Percentiles rank a stretch among this genome's conserved stretches.
Conservation (phyloP, 306 rosid species). For the Quercus gilva region DNA sequence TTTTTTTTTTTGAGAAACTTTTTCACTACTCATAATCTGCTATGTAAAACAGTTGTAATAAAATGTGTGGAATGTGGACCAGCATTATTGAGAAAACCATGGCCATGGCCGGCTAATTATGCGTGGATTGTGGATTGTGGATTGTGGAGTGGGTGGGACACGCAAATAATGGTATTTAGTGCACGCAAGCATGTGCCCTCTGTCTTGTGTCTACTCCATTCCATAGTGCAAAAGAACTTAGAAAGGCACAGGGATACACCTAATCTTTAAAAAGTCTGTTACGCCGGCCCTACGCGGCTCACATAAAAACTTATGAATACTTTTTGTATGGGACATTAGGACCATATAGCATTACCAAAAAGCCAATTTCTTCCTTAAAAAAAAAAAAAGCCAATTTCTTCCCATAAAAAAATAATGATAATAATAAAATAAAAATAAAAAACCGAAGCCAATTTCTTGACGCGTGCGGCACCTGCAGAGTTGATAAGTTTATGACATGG, state of each 20-base stretch:
- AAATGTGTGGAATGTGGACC: no score
- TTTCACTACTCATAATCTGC: accelerated
- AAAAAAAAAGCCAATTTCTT: not conserved
- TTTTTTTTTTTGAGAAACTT: no score
- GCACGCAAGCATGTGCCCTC: conserved; percentile 52
- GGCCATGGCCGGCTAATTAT: conserved; percentile 41
- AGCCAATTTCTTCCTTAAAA: no score
- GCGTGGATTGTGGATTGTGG: conserved; percentile 83
- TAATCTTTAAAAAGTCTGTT: conserved; percentile 4
- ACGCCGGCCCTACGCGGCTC: not conserved
- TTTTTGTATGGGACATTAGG: not conserved
- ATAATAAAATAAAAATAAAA: no score
- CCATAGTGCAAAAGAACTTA: no score
- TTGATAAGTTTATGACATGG: no score
- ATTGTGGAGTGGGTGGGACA: conserved; percentile 72
- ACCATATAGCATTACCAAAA: not conserved
- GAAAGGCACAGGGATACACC: conserved; percentile 16
- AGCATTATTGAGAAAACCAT: not conserved
- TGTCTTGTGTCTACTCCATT: conserved; percentile 22
- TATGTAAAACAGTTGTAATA: not conserved
- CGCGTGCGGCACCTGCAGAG: not conserved
- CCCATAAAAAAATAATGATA: no score
- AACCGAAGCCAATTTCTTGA: not conserved
- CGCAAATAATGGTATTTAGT: conserved; percentile 26
- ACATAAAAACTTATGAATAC: not conserved